Percentiles rank a stretch among this genome's conserved stretches.
phyloP scores from a whole-genome alignment of 177 flowering plant species.

The Vitis hybrid region DNA sequence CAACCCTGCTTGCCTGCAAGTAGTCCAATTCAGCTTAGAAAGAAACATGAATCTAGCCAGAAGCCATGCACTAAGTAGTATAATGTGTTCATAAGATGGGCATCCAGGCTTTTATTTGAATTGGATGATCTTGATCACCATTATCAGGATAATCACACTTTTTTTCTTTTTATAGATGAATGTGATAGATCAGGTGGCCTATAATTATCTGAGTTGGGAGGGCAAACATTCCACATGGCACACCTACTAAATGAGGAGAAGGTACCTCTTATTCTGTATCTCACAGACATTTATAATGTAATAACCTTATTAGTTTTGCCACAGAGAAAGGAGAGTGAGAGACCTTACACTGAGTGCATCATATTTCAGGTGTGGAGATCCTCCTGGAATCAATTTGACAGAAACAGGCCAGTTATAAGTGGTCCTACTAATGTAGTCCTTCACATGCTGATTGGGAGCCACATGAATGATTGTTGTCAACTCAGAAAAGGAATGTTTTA shows the following conservation, averaged over 20 bases:
- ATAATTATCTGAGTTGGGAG: background rate
- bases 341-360: constrained; percentile 76
- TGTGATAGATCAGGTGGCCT: background rate
- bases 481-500: constrained; percentile 53
- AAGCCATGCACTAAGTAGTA: background rate
- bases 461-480: constrained; percentile 69
- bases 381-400: constrained; percentile 60
- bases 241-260: background rate
- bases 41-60: background rate
- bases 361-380: constrained; percentile 49
- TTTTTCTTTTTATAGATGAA: background rate
- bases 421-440: constrained; percentile 39
- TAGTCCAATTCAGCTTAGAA: constrained; percentile 5
- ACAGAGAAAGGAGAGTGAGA: background rate
- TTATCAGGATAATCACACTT: background rate
- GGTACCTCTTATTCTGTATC: background rate
- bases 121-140: too few relatives aligned
- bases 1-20: constrained; percentile 84
- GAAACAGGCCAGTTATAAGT: constrained; percentile 58
- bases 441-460: constrained; percentile 77
- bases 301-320: background rate
- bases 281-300: background rate
- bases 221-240: background rate
- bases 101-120: too few relatives aligned
- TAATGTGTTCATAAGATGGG: too few relatives aligned